phyloP scores from a whole-genome alignment of 371 early-diverging fungal genomes.

The Mucor velutinosus region DNA sequence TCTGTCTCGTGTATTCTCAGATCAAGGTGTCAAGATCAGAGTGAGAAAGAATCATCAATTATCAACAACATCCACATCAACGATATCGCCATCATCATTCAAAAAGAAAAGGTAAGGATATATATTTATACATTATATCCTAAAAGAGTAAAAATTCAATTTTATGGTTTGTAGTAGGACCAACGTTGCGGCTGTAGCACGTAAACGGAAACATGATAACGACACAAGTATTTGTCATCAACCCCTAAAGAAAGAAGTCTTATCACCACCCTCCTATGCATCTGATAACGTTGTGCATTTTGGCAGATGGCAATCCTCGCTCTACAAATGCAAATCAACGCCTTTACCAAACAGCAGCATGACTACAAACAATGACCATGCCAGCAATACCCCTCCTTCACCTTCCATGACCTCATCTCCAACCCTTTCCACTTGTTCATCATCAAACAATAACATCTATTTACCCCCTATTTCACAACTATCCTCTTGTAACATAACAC shows the following conservation, averaged over 20 bases:
- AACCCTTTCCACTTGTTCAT: background rate
- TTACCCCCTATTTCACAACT: background rate
- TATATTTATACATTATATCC: constrained; percentile 2
- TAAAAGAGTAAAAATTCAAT: constrained; percentile 2
- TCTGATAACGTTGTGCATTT: constrained; percentile 11
- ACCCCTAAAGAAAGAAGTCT: background rate
- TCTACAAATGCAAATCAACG: background rate
- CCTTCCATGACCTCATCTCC: background rate
- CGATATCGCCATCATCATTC: background rate
- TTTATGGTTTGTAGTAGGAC: constrained; percentile 1
- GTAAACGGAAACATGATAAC: constrained; percentile 10
- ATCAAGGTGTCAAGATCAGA: constrained; percentile 53
- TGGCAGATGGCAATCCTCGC: constrained; percentile 13
- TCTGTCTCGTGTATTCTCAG: constrained; percentile 48
- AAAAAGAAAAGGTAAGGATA: background rate
- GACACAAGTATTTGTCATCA: background rate
- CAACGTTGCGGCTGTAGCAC: background rate
- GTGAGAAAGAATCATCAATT: constrained; percentile 44
- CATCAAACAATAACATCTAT: background rate
- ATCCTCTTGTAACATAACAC: background rate
- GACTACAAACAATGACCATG: background rate
- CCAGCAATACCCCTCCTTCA: background rate
- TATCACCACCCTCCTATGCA: constrained; percentile 13
- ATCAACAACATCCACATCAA: constrained; percentile 10
- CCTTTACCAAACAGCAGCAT: background rate